Evolutionary conservation across 2,329 filamentous ascomycete genomes (phyloP).

Genomic region (Esteya vermicola): DNA sequence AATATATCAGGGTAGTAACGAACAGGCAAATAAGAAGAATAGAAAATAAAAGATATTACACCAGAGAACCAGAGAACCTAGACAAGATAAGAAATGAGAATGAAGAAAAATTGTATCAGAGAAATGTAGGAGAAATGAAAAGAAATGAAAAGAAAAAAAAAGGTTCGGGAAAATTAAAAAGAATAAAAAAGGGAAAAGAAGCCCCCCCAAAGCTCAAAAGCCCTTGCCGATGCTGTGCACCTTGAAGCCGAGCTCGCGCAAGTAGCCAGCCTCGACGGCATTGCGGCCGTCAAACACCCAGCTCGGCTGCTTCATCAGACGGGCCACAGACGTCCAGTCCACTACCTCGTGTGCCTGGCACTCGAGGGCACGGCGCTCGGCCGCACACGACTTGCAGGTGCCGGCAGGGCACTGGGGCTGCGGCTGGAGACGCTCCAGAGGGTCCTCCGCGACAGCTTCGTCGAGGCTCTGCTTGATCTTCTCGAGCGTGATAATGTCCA

Average conservation of each 20-base stretch:
- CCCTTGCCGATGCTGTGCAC: conserved; percentile 10
- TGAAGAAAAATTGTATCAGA: too few relatives aligned
- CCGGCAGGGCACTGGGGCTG: background rate
- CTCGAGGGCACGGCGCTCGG: background rate
- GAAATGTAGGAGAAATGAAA: background rate
- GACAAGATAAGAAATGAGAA: too few relatives aligned
- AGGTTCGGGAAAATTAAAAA: background rate
- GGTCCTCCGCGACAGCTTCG: background rate
- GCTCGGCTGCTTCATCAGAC: conserved; percentile 1
- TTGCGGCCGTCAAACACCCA: conserved; percentile 5
- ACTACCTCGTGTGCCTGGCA: background rate
- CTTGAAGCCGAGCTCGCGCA: background rate
- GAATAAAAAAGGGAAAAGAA: background rate
- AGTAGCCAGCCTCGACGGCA: background rate
- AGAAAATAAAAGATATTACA: too few relatives aligned
- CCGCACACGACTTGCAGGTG: background rate
- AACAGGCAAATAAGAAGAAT: too few relatives aligned
- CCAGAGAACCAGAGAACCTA: too few relatives aligned
- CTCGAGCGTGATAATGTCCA: conserved; percentile 1
- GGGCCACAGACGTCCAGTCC: background rate
- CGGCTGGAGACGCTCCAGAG: background rate
- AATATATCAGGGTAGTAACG: too few relatives aligned
- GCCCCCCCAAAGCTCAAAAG: background rate
- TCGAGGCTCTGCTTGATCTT: background rate
- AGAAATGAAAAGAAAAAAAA: background rate